Conservation (phyloP, 202 grass and related monocot species). For the Eragrostis tef region DNA sequence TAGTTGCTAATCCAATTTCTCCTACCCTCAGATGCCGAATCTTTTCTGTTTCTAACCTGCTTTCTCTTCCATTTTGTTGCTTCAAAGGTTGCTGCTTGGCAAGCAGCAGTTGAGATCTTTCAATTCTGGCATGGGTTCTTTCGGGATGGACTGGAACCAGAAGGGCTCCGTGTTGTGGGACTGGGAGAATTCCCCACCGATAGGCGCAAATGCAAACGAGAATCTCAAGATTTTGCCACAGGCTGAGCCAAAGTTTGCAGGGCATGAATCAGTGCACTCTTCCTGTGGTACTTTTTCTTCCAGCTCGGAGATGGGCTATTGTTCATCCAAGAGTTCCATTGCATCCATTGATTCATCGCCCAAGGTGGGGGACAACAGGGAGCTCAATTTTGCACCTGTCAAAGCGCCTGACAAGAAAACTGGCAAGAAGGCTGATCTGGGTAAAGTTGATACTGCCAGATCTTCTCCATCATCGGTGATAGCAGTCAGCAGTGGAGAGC, state of each 20-base stretch:
- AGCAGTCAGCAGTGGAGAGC: slow-evolving; percentile 47
- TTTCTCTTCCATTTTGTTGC: slow-evolving; percentile 19
- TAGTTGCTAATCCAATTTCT: slow-evolving; percentile 25
- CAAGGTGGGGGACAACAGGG: slow-evolving; percentile 45
- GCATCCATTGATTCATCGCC: slow-evolving; percentile 53
- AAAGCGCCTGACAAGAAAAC: slow-evolving; percentile 22
- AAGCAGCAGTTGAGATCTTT: slow-evolving; percentile 28
- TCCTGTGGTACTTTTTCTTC: slow-evolving; percentile 56
- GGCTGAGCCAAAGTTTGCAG: slow-evolving; percentile 36
- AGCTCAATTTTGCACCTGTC: slow-evolving; percentile 48
- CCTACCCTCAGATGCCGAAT: neutral
- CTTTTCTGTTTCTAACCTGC: neutral
- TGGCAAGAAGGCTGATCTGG: slow-evolving; percentile 19
- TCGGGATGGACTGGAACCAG: slow-evolving; percentile 66
- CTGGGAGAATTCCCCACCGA: slow-evolving; percentile 51
- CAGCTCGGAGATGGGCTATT: slow-evolving; percentile 54
- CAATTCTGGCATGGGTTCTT: slow-evolving; percentile 43
- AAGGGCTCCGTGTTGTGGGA: slow-evolving; percentile 60
- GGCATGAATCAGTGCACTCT: slow-evolving; percentile 40
- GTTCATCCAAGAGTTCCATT: slow-evolving; percentile 63
- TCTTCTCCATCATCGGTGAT: slow-evolving; percentile 41
- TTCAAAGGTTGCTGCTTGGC: slow-evolving; percentile 37
- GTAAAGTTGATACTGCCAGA: slow-evolving; percentile 42
- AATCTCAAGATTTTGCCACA: slow-evolving; percentile 43
- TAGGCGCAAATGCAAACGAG: slow-evolving; percentile 37